These are phyloP conservation scores for Psilocybe sp. DNA, from an alignment of 768 basidiomycete genomes.

Conservation along the genomic window DNA sequence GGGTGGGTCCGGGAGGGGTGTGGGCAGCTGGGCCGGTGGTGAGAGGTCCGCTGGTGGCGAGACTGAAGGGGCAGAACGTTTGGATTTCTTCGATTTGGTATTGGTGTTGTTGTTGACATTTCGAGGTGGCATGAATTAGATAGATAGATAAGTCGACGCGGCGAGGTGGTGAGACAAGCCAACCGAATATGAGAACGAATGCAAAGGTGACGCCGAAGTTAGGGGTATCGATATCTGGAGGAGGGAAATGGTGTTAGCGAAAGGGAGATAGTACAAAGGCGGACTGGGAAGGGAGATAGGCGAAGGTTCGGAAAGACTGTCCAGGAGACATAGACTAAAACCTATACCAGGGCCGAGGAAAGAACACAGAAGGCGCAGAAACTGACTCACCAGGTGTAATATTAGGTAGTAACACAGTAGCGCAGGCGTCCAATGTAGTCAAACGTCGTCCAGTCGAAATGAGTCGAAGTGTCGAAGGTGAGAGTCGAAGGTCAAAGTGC, in stretches of 20 bases:
- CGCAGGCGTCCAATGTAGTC: neutral
- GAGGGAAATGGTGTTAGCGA: constrained; percentile 1
- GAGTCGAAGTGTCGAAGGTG: constrained; percentile 5
- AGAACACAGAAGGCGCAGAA: neutral
- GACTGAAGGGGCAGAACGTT: neutral
- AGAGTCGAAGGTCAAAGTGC: neutral
- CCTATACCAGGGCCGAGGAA: neutral
- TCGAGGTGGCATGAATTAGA: constrained; percentile 6
- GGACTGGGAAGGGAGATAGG: constrained; percentile 1
- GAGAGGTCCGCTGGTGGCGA: constrained; percentile 7
- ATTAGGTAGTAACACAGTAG: neutral
- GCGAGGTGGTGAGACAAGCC: neutral
- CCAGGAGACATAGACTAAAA: neutral
- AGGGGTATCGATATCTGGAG: neutral
- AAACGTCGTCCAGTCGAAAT: constrained; percentile 6
- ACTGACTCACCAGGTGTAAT: neutral
- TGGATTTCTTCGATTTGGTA: neutral
- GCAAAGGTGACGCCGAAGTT: too few species aligned
- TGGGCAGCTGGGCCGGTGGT: constrained; percentile 23
- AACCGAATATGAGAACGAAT: constrained; percentile 1
- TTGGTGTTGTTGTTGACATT: constrained; percentile 3
- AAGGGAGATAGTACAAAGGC: neutral
- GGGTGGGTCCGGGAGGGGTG: constrained; percentile 22
- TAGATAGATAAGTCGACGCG: constrained; percentile 8
- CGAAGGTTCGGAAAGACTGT: neutral